Evolutionary conservation across 345 rosid species (phyloP).

Genomic region (Populus deltoides): DNA sequence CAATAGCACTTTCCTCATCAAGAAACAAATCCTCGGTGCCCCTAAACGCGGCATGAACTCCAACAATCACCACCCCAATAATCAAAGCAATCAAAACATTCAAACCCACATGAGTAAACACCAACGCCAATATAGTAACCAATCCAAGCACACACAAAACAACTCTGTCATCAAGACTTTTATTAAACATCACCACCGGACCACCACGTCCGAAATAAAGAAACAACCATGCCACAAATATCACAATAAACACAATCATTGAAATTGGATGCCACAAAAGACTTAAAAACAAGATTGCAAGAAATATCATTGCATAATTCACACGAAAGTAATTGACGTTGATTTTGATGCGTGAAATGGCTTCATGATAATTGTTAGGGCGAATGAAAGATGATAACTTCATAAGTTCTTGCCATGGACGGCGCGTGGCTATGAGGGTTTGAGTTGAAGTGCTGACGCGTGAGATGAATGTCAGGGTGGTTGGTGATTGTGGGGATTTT

Average conservation of each 20-base stretch:
- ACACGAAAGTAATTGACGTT: conserved; percentile 66
- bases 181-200: conserved; percentile 48
- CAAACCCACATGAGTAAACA: conserved; percentile 64
- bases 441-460: conserved; percentile 50
- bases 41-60: conserved; percentile 62
- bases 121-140: conserved; percentile 66
- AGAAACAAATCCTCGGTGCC: conserved; percentile 67
- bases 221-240: conserved; percentile 68
- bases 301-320: conserved; percentile 60
- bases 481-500: conserved; percentile 15
- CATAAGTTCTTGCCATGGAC: conserved; percentile 77
- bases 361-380: conserved; percentile 55
- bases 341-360: conserved; percentile 48
- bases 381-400: conserved; percentile 44
- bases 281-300: conserved; percentile 60
- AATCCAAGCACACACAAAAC: conserved; percentile 49
- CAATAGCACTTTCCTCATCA: conserved; percentile 57
- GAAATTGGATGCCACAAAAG: conserved; percentile 79
- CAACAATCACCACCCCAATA: conserved; percentile 53
- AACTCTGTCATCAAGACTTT: conserved; percentile 52
- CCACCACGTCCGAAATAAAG: conserved; percentile 70
- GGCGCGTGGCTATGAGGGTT: conserved; percentile 52
- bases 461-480: conserved; percentile 39
- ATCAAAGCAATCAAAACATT: conserved; percentile 67
- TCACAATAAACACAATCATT: conserved; percentile 57